These are phyloP conservation scores for Flaveria sonorensis DNA, from an alignment of 129 eudicot genomes.

Conservation along the genomic window DNA sequence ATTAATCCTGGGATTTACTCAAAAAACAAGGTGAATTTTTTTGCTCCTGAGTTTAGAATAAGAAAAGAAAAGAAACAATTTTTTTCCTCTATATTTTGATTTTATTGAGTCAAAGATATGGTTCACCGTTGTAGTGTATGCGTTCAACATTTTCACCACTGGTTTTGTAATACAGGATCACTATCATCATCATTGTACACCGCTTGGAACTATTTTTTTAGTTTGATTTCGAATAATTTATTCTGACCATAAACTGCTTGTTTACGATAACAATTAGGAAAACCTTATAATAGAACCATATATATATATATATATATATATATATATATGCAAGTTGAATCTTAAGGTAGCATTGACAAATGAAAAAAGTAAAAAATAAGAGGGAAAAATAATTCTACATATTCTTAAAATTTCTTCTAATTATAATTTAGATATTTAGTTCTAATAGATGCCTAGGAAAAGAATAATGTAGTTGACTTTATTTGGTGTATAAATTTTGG, in stretches of 20 bases:
- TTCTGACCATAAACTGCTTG: background rate
- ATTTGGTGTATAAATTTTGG: background rate
- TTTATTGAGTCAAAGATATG: background rate
- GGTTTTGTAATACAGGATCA: conserved; percentile 29
- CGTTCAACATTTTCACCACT: conserved; percentile 9
- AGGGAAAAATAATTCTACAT: too few species aligned
- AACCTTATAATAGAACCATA: too few species aligned
- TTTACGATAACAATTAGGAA: background rate
- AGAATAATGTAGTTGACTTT: background rate
- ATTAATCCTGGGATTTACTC: conserved; percentile 10
- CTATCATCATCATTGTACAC: conserved; percentile 21
- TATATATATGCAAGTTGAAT: too few species aligned
- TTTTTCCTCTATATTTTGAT: background rate
- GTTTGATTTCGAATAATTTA: conserved; percentile 6
- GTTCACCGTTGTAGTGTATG: conserved; percentile 4
- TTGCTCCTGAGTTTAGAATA: conserved; percentile 8
- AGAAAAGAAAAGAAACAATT: background rate
- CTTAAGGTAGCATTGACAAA: too few species aligned
- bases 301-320: too few species aligned
- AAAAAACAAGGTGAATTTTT: conserved; percentile 21
- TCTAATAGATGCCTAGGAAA: background rate
- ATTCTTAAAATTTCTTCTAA: background rate
- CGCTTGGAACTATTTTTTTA: conserved; percentile 6
- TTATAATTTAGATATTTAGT: too few species aligned
- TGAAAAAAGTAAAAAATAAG: too few species aligned